These are phyloP conservation scores for Globomyces pollinis-pini DNA, from an alignment of 192 early-diverging fungal species.

Conservation along the genomic window DNA sequence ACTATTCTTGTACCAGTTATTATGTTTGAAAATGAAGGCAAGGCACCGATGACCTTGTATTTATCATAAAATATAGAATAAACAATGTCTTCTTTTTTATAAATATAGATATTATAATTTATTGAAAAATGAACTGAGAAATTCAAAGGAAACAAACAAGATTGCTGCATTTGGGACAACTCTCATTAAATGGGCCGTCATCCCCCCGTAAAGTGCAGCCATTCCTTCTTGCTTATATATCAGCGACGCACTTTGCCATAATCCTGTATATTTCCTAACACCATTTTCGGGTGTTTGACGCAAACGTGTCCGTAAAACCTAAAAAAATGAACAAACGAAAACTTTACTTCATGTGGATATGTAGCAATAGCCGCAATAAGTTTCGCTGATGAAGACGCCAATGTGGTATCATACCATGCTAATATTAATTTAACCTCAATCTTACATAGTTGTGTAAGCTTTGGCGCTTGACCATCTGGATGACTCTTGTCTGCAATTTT, in stretches of 20 bases:
- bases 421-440: too few relatives aligned
- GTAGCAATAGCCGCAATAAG: constrained; percentile 77
- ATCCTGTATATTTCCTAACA: constrained; percentile 65
- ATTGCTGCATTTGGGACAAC: constrained; percentile 95
- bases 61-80: too few relatives aligned
- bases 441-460: too few relatives aligned
- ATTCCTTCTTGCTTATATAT: constrained; percentile 77
- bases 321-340: background rate
- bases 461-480: too few relatives aligned
- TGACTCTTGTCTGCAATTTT: too few relatives aligned
- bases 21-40: too few relatives aligned
- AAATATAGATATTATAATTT: background rate
- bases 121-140: constrained; percentile 7
- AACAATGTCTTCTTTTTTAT: too few relatives aligned
- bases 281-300: constrained; percentile 73
- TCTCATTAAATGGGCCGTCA: constrained; percentile 88
- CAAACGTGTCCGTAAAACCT: constrained; percentile 72
- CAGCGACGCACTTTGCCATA: constrained; percentile 40
- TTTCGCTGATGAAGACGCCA: constrained; percentile 77
- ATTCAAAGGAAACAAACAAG: constrained; percentile 83
- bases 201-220: constrained; percentile 83
- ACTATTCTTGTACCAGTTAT: too few relatives aligned
- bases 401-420: constrained; percentile 85
- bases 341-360: constrained; percentile 88
- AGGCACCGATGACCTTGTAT: too few relatives aligned